Base-by-base conservation (phyloP, 2,329 filamentous ascomycete genomes). In the Claviceps paspali region DNA sequence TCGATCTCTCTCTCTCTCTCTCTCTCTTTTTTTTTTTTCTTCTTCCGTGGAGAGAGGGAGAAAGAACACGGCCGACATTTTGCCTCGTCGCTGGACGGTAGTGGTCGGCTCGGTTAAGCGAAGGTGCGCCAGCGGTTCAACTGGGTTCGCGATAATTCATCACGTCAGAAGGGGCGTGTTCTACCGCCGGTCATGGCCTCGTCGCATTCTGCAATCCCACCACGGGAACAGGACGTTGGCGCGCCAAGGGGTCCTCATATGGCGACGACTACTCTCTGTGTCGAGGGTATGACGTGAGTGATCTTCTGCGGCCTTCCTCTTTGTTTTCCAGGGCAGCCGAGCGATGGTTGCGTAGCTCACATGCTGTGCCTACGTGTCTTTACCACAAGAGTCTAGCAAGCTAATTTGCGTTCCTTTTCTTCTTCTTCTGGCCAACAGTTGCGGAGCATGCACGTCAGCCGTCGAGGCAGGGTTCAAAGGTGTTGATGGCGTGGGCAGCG, bases 401-500 rank as follows among this genome's bases (percentile, higher is more conserved):
- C 32, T 35, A 35, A 35, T 28, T 2, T 6, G 7, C 14, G n/a
- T n/a, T n/a, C n/a, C 22, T 27, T 35, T 23, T 14, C 17, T 17
- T 8, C 11, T 22, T 21, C 3, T 7, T 3, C 28, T 9, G 21
- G 21, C 8, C 70, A 65, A 72, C 68, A 76, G 71, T 45, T 98
- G 91, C 62, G 87, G 88, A 53, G 81, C 88, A 48, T 98, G 91
- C 57, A 95, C 88, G 21, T 92, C 87, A 31, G 80, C 91, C n/a
- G 80, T 98, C 48, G 88, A 96, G 67, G 75, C 80, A 41, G 91
- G 82, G 47, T 93, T 98, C 62, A 81, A 84, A 51, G 75, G 73
- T 46, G 71, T 93, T 5, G 68, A 80, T 28, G 88, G 91, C 38
- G 77, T 91, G 8, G 82, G 81, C 44, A 85, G 71, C 48, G 85